These are phyloP conservation scores for Annulohypoxylon bovei DNA, from an alignment of 495 filamentous ascomycete genomes.

Conservation along the genomic window DNA sequence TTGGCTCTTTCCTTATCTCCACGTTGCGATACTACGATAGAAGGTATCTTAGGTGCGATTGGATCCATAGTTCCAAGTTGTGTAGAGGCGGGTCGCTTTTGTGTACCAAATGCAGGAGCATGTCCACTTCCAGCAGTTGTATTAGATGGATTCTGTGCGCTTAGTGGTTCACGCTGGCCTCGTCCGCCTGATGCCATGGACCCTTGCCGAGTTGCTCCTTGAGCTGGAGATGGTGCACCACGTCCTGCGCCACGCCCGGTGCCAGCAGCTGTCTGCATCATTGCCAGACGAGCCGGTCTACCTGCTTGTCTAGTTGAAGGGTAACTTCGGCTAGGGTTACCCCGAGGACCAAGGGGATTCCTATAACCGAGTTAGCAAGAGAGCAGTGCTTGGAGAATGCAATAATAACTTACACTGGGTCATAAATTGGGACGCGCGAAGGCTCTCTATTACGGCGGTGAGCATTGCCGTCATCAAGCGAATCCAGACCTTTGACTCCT, in stretches of 20 bases:
- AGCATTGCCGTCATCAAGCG: constrained; percentile 37
- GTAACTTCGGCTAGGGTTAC: neutral
- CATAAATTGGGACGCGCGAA: neutral
- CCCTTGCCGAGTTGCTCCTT: neutral
- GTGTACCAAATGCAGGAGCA: neutral
- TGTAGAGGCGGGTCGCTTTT: neutral
- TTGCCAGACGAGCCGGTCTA: neutral
- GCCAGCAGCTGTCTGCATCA: neutral
- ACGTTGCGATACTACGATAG: neutral
- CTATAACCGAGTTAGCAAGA: constrained; percentile 12
- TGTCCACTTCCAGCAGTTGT: no score
- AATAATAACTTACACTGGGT: constrained; percentile 22
- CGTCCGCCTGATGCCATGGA: neutral
- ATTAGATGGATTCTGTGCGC: neutral
- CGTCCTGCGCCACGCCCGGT: neutral
- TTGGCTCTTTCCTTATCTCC: neutral
- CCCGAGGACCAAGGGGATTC: constrained; percentile 2
- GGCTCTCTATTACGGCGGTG: constrained; percentile 28
- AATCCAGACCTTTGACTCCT: constrained; percentile 32
- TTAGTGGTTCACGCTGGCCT: neutral
- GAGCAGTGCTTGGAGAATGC: neutral
- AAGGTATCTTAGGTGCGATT: neutral
- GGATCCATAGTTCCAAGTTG: neutral
- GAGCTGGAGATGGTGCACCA: neutral
- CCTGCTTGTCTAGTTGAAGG: neutral